Evolutionary conservation across 768 basidiomycete genomes (phyloP).

Genomic region (Lactifluus echinatus): DNA sequence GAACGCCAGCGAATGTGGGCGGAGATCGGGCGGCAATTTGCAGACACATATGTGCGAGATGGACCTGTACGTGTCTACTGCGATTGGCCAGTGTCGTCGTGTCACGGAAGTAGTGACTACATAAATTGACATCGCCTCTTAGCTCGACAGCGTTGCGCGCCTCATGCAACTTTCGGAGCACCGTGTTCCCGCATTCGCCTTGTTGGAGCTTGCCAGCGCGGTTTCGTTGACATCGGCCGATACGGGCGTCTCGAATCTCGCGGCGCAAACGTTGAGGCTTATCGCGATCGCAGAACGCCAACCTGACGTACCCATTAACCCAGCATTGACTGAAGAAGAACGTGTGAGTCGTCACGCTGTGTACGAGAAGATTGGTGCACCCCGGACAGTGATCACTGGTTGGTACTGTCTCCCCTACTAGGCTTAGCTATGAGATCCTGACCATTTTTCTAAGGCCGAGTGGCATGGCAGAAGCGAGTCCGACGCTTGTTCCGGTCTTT

Average conservation of each 20-base stretch:
- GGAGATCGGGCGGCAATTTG: slow-evolving; percentile 40
- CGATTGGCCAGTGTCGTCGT: neutral
- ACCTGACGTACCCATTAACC: slow-evolving; percentile 45
- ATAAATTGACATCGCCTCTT: neutral
- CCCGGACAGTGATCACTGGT: slow-evolving; percentile 62
- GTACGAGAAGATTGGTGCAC: slow-evolving; percentile 75
- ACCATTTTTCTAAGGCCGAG: slow-evolving; percentile 43
- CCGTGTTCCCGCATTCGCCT: slow-evolving; percentile 53
- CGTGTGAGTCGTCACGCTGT: slow-evolving; percentile 60
- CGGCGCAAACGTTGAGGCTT: slow-evolving; percentile 59
- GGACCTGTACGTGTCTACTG: slow-evolving; percentile 6
- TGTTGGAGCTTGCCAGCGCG: slow-evolving; percentile 67
- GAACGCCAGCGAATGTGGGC: slow-evolving; percentile 65
- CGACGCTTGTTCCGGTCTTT: slow-evolving; percentile 61
- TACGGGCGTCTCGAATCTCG: slow-evolving; percentile 53
- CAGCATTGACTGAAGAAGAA: slow-evolving; percentile 48
- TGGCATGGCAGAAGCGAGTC: slow-evolving; percentile 73
- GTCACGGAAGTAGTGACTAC: neutral
- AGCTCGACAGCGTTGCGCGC: slow-evolving; percentile 33
- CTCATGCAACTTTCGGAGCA: slow-evolving; percentile 41
- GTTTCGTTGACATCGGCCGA: slow-evolving; percentile 65
- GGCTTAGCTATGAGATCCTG: neutral
- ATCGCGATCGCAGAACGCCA: slow-evolving; percentile 61
- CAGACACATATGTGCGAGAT: slow-evolving; percentile 37
- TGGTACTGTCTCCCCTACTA: neutral